These are phyloP conservation scores for Termitomyces sp. DNA, from an alignment of 768 basidiomycete genomes.

Conservation along the genomic window DNA sequence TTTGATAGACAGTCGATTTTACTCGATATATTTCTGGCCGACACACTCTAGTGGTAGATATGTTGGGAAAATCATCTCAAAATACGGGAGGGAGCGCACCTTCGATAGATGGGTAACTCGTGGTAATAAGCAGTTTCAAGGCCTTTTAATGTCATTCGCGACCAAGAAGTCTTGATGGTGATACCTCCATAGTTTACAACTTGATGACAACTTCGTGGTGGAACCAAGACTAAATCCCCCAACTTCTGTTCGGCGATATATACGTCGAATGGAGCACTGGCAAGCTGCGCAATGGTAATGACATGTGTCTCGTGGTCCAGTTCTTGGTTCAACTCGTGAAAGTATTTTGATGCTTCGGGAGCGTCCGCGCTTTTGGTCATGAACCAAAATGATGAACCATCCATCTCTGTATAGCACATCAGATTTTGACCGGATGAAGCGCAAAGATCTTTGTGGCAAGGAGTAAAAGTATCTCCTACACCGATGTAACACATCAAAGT, in stretches of 20 bases:
- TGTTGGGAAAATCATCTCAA: not conserved
- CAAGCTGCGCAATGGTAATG: slow-evolving; percentile 57
- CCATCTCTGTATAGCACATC: slow-evolving; percentile 76
- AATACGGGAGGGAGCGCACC: slow-evolving; percentile 37
- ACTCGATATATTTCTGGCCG: slow-evolving; percentile 73
- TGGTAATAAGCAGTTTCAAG: slow-evolving; percentile 56
- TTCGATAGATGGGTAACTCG: slow-evolving; percentile 75
- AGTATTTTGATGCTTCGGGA: slow-evolving; percentile 49
- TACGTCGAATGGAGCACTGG: slow-evolving; percentile 59
- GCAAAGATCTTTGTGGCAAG: slow-evolving; percentile 82
- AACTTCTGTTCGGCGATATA: slow-evolving; percentile 69
- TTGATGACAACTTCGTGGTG: slow-evolving; percentile 78
- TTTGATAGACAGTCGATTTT: slow-evolving; percentile 58
- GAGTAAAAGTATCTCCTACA: slow-evolving; percentile 77
- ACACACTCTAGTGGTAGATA: slow-evolving; percentile 53
- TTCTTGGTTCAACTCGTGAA: slow-evolving; percentile 48
- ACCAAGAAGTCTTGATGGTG: slow-evolving; percentile 84
- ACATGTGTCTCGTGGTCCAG: slow-evolving; percentile 73
- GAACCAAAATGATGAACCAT: slow-evolving; percentile 80
- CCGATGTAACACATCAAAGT: slow-evolving; percentile 87
- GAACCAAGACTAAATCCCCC: slow-evolving; percentile 79
- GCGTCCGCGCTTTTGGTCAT: slow-evolving; percentile 68
- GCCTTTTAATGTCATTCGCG: slow-evolving; percentile 70
- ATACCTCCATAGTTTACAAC: slow-evolving; percentile 79
- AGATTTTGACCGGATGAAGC: slow-evolving; percentile 83